These are phyloP conservation scores for Ostreobium quekettii DNA, from an alignment of 139 green algal genomes.

Conservation along the genomic window DNA sequence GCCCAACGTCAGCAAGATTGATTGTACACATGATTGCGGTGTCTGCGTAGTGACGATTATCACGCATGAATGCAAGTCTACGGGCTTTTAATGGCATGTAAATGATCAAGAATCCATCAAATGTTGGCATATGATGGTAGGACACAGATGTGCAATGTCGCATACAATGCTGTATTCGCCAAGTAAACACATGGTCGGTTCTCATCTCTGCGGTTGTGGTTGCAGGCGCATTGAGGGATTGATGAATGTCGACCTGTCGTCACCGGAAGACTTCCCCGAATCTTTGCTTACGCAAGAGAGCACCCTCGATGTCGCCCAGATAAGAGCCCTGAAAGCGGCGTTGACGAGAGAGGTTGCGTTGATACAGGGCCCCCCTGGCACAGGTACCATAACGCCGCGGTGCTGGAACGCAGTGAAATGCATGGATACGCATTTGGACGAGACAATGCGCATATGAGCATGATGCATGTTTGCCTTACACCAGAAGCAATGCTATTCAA, in stretches of 20 bases:
- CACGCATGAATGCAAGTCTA: too few species aligned
- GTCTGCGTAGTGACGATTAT: too few species aligned
- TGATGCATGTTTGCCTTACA: too few species aligned
- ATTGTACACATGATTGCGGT: too few species aligned
- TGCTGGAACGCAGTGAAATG: too few species aligned
- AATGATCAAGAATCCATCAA: conserved; percentile 1
- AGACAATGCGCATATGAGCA: too few species aligned
- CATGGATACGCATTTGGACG: too few species aligned
- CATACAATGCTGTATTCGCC: neutral
- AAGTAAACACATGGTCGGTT: neutral
- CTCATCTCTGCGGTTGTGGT: neutral
- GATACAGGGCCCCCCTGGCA: conserved; percentile 64
- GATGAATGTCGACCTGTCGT: neutral
- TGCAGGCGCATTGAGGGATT: conserved; percentile 1
- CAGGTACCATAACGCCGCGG: too few species aligned
- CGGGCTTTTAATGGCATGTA: too few species aligned
- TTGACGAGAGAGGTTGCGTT: conserved; percentile 51
- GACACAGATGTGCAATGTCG: neutral
- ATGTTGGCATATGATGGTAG: neutral
- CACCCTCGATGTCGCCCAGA: conserved; percentile 37
- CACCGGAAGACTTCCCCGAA: too few species aligned
- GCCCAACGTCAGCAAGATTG: too few species aligned
- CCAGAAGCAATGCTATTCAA: too few species aligned
- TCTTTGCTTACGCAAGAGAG: neutral
- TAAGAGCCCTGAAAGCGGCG: conserved; percentile 30